phyloP scores from a whole-genome alignment of 805 yeast species.

The Yamadazyma paraphyllophila region DNA sequence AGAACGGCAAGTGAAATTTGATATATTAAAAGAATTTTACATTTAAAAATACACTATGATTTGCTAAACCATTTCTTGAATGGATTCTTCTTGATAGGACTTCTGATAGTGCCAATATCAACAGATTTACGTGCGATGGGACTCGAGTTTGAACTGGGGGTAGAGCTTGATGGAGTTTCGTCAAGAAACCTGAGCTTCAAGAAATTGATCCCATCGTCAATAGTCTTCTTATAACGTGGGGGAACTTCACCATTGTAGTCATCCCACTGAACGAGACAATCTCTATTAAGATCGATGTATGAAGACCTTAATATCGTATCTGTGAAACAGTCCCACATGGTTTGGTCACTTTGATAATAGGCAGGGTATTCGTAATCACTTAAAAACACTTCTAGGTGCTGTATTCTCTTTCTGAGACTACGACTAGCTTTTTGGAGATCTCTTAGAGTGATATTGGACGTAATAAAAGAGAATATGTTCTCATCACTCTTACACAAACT shows the following conservation, averaged over 20 bases:
- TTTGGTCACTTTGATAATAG: slow-evolving; percentile 21
- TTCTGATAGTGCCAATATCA: background rate
- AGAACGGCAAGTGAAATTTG: too few relatives aligned
- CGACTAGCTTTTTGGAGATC: slow-evolving; percentile 43
- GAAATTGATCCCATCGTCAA: slow-evolving; percentile 31
- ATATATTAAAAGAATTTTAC: too few relatives aligned
- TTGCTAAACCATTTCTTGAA: slow-evolving; percentile 41
- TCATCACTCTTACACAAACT: slow-evolving; percentile 31
- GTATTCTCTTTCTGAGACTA: slow-evolving; percentile 29
- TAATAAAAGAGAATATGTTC: slow-evolving; percentile 38
- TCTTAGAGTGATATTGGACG: slow-evolving; percentile 39
- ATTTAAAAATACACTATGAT: background rate
- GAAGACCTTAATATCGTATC: slow-evolving; percentile 26
- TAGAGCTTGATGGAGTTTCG: slow-evolving; percentile 6
- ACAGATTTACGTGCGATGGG: background rate
- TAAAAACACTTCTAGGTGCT: slow-evolving; percentile 27
- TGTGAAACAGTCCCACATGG: slow-evolving; percentile 37
- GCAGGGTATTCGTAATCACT: slow-evolving; percentile 33
- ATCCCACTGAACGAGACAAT: slow-evolving; percentile 31
- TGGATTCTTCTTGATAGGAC: slow-evolving; percentile 30
- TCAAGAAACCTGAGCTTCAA: slow-evolving; percentile 33
- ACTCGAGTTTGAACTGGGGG: background rate
- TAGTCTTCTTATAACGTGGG: slow-evolving; percentile 25
- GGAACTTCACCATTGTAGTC: slow-evolving; percentile 20
- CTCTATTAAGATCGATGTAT: slow-evolving; percentile 30